Conservation (phyloP, 2,329 filamentous ascomycete species). For the Stagonosporopsis vannaccii region DNA sequence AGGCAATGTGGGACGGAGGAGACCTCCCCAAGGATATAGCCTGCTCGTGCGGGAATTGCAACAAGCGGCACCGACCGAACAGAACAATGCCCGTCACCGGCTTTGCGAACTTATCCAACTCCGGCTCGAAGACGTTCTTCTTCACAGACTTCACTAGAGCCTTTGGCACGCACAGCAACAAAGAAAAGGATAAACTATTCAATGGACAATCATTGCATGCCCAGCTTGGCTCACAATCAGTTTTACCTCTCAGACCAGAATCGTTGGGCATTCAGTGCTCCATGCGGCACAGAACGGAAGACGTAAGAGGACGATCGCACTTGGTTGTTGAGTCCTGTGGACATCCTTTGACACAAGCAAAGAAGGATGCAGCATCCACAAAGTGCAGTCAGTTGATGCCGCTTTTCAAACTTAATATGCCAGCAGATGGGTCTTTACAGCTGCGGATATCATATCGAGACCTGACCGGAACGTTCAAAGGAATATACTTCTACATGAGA, state of each 20-base stretch:
- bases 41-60: constrained; percentile 45
- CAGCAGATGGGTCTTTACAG: constrained; percentile 31
- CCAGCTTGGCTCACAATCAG: constrained; percentile 45
- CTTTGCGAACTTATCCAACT: constrained; percentile 39
- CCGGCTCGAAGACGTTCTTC: constrained; percentile 49
- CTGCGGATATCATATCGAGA: constrained; percentile 24
- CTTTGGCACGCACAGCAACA: constrained; percentile 30
- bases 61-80: constrained; percentile 33
- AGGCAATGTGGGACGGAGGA: constrained; percentile 47
- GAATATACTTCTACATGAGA: constrained; percentile 2
- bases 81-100: constrained; percentile 30
- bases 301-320: constrained; percentile 7
- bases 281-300: constrained; percentile 27
- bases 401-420: constrained; percentile 47
- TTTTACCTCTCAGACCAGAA: constrained; percentile 34
- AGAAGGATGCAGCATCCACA: neutral
- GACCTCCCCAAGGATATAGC: constrained; percentile 32
- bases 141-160: constrained; percentile 49
- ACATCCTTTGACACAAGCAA: neutral
- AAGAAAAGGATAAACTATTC: constrained; percentile 21
- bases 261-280: constrained; percentile 2
- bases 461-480: neutral
- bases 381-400: constrained; percentile 25
- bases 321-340: constrained; percentile 29
- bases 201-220: constrained; percentile 29